Percentiles rank a stretch among this genome's conserved stretches.
Evolutionary conservation across 805 yeast species (phyloP).

Genomic region (Metschnikowia kofuensis): DNA sequence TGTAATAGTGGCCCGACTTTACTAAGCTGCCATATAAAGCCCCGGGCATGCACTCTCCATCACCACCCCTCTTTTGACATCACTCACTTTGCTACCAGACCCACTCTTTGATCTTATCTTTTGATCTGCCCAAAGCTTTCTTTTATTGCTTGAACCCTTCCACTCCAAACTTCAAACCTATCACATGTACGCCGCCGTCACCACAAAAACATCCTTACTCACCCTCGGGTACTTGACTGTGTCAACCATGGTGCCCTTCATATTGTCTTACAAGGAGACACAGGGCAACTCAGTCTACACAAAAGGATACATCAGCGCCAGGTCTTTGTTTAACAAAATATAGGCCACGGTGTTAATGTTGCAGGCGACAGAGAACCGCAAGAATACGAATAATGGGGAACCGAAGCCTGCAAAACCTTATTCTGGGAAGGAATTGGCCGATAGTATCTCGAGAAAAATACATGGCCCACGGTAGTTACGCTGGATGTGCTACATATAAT

Average conservation of each 20-base stretch:
- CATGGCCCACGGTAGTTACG: constrained; percentile 5
- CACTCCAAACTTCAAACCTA: too few species aligned
- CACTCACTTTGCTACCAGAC: too few species aligned
- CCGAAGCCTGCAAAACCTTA: background rate
- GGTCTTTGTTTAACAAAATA: constrained; percentile 37
- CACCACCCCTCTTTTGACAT: background rate
- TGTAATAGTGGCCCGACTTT: constrained; percentile 13
- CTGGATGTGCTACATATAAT: constrained; percentile 12
- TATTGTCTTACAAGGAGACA: constrained; percentile 40
- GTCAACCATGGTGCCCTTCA: constrained; percentile 39
- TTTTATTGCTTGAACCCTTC: too few species aligned
- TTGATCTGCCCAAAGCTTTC: background rate
- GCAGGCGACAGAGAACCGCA: background rate
- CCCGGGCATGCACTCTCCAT: background rate
- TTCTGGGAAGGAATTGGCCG: background rate
- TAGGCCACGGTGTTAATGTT: constrained; percentile 4
- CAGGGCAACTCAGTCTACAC: constrained; percentile 19
- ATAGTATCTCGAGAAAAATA: background rate
- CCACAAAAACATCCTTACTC: constrained; percentile 29
- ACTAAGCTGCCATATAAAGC: constrained; percentile 6
- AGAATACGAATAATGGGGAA: background rate
- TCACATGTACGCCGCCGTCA: constrained; percentile 20
- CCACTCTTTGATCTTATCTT: background rate
- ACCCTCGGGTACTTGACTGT: constrained; percentile 38
- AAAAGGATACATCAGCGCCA: constrained; percentile 35